These are phyloP conservation scores for Hsuehochloa calcarea DNA, from an alignment of 176 grass and related monocot genomes.

Conservation along the genomic window DNA sequence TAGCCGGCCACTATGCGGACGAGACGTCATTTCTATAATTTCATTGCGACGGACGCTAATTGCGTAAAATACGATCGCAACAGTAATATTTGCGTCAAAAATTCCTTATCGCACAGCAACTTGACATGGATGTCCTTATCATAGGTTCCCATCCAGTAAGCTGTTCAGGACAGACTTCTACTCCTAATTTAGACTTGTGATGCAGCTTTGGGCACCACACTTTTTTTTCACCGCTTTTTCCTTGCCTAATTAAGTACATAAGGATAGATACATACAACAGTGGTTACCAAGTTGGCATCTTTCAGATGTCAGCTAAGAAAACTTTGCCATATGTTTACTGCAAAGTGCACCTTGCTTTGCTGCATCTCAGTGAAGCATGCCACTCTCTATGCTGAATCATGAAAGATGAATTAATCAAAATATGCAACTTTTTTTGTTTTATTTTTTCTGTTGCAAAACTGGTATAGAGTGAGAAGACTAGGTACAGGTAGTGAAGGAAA, in stretches of 20 bases:
- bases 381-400: background rate
- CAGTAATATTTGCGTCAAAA: no score
- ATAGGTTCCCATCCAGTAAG: constrained; percentile 15
- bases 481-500: constrained; percentile 11
- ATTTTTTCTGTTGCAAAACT: background rate
- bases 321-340: constrained; percentile 21
- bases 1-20: no score
- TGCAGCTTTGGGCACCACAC: constrained; percentile 20
- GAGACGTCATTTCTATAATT: no score
- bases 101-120: background rate
- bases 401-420: background rate
- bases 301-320: constrained; percentile 32
- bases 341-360: constrained; percentile 12
- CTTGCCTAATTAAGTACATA: constrained; percentile 34
- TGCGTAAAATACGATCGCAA: no score
- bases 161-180: constrained; percentile 26
- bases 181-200: constrained; percentile 27
- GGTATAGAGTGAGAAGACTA: background rate
- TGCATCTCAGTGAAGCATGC: constrained; percentile 14
- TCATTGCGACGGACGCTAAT: no score
- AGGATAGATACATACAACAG: background rate
- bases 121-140: constrained; percentile 40
- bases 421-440: background rate
- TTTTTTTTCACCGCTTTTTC: constrained; percentile 5
- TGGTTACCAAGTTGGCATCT: constrained; percentile 22